Evolutionary conservation across 2,329 filamentous ascomycete species (phyloP).

Genomic region (Monosporascus ibericus): DNA sequence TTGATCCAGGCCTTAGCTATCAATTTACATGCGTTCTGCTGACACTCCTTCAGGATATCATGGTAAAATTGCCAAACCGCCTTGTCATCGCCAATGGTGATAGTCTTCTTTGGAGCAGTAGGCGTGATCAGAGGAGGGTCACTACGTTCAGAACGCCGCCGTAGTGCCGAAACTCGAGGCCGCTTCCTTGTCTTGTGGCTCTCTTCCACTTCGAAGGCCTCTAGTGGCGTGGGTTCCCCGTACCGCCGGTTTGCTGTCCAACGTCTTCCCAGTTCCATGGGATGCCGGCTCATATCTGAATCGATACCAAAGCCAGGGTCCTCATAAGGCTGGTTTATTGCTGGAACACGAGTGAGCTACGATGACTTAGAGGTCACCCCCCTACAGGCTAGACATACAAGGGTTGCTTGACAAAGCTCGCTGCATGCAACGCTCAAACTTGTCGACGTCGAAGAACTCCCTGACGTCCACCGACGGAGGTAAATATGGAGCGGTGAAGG

Average conservation of each 20-base stretch:
- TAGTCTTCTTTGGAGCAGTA: conserved; percentile 31
- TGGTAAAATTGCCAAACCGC: conserved; percentile 56
- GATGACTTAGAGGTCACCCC: background rate
- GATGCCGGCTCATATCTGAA: conserved; percentile 8
- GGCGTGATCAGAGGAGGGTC: conserved; percentile 30
- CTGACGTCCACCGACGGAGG: conserved; percentile 21
- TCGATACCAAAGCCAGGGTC: conserved; percentile 11
- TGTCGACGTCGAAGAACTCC: conserved; percentile 41
- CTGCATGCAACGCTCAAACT: conserved; percentile 33
- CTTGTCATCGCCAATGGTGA: conserved; percentile 48
- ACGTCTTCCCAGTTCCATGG: conserved; percentile 7
- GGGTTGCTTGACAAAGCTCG: conserved; percentile 33
- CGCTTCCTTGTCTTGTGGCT: conserved; percentile 32
- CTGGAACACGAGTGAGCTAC: conserved; percentile 6
- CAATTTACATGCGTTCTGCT: conserved; percentile 66
- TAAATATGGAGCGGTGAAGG: conserved; percentile 26
- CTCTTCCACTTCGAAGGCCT: conserved; percentile 22
- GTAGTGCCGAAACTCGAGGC: conserved; percentile 20
- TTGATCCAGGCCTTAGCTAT: conserved; percentile 74
- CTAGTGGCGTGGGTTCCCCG: conserved; percentile 8
- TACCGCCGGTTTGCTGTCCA: conserved; percentile 10
- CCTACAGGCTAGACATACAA: background rate
- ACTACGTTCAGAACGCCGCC: conserved; percentile 34
- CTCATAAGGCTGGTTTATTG: conserved; percentile 8
- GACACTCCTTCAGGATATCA: conserved; percentile 56